These are phyloP conservation scores for Saccharomyces hybrid DNA, from an alignment of 1,139 yeast genomes.

Conservation along the genomic window DNA sequence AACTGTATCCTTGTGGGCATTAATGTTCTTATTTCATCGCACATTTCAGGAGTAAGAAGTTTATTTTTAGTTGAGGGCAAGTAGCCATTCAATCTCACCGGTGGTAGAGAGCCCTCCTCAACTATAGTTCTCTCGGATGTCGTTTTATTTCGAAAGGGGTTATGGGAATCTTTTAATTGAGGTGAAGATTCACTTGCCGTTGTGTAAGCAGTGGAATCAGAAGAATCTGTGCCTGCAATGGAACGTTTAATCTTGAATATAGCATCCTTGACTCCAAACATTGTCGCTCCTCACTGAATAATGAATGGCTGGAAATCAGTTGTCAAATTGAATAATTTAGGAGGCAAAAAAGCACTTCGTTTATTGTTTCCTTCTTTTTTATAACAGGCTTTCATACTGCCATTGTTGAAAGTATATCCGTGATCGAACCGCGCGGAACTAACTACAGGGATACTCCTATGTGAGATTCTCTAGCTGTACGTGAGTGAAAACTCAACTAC, in stretches of 20 bases:
- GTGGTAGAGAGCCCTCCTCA: conserved; percentile 38
- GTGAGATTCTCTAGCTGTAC: background rate
- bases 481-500: background rate
- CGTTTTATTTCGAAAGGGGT: conserved; percentile 1
- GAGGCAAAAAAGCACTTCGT: background rate
- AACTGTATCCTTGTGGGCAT: conserved; percentile 76
- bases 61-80: conserved; percentile 47
- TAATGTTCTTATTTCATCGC: conserved; percentile 63
- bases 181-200: background rate
- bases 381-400: background rate
- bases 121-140: conserved; percentile 1
- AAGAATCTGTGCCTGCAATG: conserved; percentile 2
- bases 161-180: background rate
- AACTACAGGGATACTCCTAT: background rate
- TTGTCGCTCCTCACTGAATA: conserved; percentile 1
- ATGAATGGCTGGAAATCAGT: background rate
- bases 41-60: conserved; percentile 52
- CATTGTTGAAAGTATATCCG: background rate
- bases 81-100: conserved; percentile 51
- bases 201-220: background rate
- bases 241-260: conserved; percentile 7
- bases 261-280: conserved; percentile 10
- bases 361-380: background rate
- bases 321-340: background rate
- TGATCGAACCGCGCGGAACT: background rate